Evolutionary conservation across 805 yeast species (phyloP), one percentile per base, ranked within the genome.

Genomic region (Blastobotrys peoriensis): DNA sequence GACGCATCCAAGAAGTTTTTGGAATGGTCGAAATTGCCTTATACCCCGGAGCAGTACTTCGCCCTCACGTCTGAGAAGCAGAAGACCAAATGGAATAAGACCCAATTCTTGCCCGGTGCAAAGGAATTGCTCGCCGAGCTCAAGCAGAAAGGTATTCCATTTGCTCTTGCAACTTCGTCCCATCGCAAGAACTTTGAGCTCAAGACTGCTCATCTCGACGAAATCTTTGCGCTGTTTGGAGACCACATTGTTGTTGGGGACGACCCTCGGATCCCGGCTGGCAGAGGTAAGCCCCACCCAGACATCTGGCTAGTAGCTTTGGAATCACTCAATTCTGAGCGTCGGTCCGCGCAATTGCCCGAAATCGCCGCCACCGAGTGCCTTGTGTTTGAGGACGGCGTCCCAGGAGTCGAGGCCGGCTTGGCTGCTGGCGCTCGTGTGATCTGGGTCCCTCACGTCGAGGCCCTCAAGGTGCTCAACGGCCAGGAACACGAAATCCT

Each of bases 241-340:
- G 70, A 71, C 10, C 85, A 81, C 51, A 70, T 84, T 17, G 83
- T 91, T 28, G 83, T 91, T 1, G 98, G 98, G 4, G 98, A 93
- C 66, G 93, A 93, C 59, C 68, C 77, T 28, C 74, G 95, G 36
- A 78, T 93, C 46, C 85, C 91, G 1, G 70, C 68, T 13, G 98
- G 96, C 3, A 74, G 81, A 50, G 98, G 98, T 4, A 93, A 93
- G 62, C 99, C 99, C 10, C 70, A 71, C 47, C 98, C 98, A 2
- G 94, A 89, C 61, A 88, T 93, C 51, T 93, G 95, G 94, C 76
- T 77, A 51, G 72, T 80, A 3, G 95, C 97, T 36, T 72, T 93
- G 48, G 76, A 70, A 16, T 73, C 81, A 10, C 55, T 93, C 44
- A 93, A 93, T 61, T 56, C 59, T 18, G 75, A 76, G 36, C 71